These are phyloP conservation scores for Boletus reticuloceps DNA, from an alignment of 768 basidiomycete genomes.

Conservation along the genomic window DNA sequence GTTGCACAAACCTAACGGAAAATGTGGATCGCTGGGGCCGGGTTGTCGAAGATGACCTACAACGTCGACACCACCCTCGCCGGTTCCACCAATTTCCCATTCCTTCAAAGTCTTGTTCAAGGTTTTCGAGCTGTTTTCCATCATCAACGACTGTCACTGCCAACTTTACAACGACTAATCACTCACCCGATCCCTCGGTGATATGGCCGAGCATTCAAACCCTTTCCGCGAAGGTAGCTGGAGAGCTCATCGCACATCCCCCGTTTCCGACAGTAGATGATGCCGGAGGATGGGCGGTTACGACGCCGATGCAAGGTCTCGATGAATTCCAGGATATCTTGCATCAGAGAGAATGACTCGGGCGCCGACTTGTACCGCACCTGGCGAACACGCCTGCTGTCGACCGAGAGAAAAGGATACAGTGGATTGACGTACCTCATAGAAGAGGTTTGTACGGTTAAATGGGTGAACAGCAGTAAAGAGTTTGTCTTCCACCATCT, in stretches of 20 bases:
- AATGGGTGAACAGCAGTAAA: constrained; percentile 74
- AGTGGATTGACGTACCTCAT: constrained; percentile 52
- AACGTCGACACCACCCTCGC: constrained; percentile 57
- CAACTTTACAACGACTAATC: neutral
- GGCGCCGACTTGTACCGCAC: constrained; percentile 61
- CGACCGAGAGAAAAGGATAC: neutral
- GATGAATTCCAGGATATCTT: constrained; percentile 66
- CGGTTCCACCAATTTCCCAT: constrained; percentile 56
- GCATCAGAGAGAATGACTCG: constrained; percentile 53
- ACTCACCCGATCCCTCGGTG: constrained; percentile 66
- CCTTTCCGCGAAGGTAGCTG: constrained; percentile 59
- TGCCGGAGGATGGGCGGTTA: constrained; percentile 60
- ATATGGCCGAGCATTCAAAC: constrained; percentile 67
- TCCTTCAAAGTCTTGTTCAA: constrained; percentile 56
- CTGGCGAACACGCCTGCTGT: constrained; percentile 30
- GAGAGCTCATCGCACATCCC: constrained; percentile 68
- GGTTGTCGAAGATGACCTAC: constrained; percentile 36
- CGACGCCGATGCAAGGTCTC: constrained; percentile 57
- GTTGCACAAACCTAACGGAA: constrained; percentile 65
- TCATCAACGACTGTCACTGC: neutral
- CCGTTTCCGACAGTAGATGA: constrained; percentile 75
- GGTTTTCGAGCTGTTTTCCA: constrained; percentile 37
- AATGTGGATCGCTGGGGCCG: neutral
- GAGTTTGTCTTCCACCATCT: constrained; percentile 54
- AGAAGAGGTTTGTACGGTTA: constrained; percentile 76